phyloP scores from a whole-genome alignment of 805 yeast genomes.

The Alloascoidea africana region DNA sequence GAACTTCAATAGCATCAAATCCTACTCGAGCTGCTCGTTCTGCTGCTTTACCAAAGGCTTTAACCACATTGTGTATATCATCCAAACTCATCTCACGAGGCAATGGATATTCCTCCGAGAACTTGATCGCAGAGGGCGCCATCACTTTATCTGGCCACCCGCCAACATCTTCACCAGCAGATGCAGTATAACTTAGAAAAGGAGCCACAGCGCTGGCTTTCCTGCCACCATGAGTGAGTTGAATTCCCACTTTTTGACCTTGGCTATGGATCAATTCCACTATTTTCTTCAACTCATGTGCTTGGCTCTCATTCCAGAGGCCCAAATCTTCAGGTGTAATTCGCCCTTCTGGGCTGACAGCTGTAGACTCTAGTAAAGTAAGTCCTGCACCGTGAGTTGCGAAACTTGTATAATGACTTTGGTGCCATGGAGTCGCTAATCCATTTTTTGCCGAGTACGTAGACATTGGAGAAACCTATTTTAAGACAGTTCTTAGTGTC shows the following conservation, averaged over 20 bases:
- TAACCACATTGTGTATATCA: conserved; percentile 26
- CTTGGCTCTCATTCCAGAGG: conserved; percentile 34
- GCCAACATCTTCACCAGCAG: neutral
- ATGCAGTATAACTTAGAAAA: conserved; percentile 2
- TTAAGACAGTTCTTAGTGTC: neutral
- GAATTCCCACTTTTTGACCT: conserved; percentile 30
- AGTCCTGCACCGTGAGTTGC: conserved; percentile 35
- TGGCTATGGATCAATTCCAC: conserved; percentile 27
- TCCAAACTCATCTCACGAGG: conserved; percentile 29
- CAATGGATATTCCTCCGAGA: conserved; percentile 7
- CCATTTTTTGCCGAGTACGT: neutral
- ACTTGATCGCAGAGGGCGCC: neutral
- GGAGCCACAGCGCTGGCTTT: conserved; percentile 23
- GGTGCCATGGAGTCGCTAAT: neutral
- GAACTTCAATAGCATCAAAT: conserved; percentile 52
- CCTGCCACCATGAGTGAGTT: conserved; percentile 41
- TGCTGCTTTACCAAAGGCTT: conserved; percentile 30
- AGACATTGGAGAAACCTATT: conserved; percentile 1
- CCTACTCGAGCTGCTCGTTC: conserved; percentile 35
- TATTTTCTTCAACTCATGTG: conserved; percentile 22
- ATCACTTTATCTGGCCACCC: conserved; percentile 1
- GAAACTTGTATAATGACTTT: conserved; percentile 19
- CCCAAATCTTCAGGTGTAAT: conserved; percentile 32
- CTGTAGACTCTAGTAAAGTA: conserved; percentile 29
- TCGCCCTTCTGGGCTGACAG: conserved; percentile 26